Conservation (phyloP, 768 basidiomycete genomes). For the Suillus sp. region DNA sequence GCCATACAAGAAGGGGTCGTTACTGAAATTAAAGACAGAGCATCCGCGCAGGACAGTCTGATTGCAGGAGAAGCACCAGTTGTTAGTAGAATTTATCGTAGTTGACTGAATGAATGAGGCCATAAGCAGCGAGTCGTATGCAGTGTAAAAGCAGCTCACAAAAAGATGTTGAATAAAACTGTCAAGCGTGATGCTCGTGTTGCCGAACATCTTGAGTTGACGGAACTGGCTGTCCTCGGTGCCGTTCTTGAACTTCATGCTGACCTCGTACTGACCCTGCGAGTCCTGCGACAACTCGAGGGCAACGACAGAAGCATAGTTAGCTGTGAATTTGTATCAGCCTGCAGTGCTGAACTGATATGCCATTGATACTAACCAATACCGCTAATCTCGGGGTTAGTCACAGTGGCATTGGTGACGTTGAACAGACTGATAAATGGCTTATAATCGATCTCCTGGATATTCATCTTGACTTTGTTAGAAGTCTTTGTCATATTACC, state of each 20-base stretch:
- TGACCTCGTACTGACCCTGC: slow-evolving; percentile 70
- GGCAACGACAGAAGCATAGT: slow-evolving; percentile 71
- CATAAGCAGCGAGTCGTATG: not conserved
- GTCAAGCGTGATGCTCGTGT: slow-evolving; percentile 26
- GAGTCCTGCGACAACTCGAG: slow-evolving; percentile 67
- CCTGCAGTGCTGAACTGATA: not conserved
- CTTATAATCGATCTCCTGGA: slow-evolving; percentile 83
- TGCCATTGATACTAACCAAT: slow-evolving; percentile 52
- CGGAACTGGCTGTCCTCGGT: slow-evolving; percentile 55
- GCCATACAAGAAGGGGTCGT: slow-evolving; percentile 29
- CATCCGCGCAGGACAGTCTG: slow-evolving; percentile 35
- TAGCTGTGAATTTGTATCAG: slow-evolving; percentile 44
- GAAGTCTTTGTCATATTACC: slow-evolving; percentile 74
- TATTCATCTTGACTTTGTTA: slow-evolving; percentile 74
- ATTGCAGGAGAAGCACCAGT: slow-evolving; percentile 39
- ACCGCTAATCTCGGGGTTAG: slow-evolving; percentile 60
- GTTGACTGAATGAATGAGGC: slow-evolving; percentile 19
- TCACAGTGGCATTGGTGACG: slow-evolving; percentile 62
- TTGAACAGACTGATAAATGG: slow-evolving; percentile 87
- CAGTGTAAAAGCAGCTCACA: slow-evolving; percentile 14
- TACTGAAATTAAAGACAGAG: slow-evolving; percentile 33
- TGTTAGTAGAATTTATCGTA: slow-evolving; percentile 33
- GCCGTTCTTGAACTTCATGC: slow-evolving; percentile 84
- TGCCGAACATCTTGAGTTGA: slow-evolving; percentile 68
- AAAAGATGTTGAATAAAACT: slow-evolving; percentile 21